phyloP scores from a whole-genome alignment of 1,139 yeast species.

The Saccharomyces hybrid region DNA sequence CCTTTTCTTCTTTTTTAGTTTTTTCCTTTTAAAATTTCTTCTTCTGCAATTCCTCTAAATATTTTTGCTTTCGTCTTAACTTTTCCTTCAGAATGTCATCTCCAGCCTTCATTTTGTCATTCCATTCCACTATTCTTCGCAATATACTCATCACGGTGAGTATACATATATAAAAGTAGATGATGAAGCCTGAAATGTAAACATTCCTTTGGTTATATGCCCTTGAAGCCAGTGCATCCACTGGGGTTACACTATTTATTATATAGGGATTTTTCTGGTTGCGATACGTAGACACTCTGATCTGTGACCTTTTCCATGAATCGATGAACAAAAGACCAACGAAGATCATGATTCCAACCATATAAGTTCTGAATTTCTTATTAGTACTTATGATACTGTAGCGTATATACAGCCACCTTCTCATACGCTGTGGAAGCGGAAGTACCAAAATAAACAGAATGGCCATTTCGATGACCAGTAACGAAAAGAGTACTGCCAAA shows the following conservation, averaged over 20 bases:
- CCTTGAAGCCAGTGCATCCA: slow-evolving; percentile 30
- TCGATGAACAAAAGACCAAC: slow-evolving; percentile 52
- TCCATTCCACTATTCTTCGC: slow-evolving; percentile 51
- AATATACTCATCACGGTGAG: slow-evolving; percentile 50
- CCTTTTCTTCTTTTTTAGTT: too few relatives aligned
- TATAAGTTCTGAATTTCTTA: slow-evolving; percentile 43
- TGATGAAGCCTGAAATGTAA: slow-evolving; percentile 62
- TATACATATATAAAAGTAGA: slow-evolving; percentile 53
- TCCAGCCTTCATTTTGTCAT: slow-evolving; percentile 32
- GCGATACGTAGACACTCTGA: slow-evolving; percentile 24
- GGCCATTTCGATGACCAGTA: slow-evolving; percentile 47
- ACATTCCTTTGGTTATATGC: slow-evolving; percentile 66
- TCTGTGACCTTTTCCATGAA: slow-evolving; percentile 43
- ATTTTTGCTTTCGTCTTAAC: neutral
- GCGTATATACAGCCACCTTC: slow-evolving; percentile 38
- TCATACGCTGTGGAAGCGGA: slow-evolving; percentile 52
- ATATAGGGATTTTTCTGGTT: slow-evolving; percentile 7
- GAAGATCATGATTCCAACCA: slow-evolving; percentile 39
- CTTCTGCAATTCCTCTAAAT: neutral
- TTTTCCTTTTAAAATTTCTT: neutral
- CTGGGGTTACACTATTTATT: slow-evolving; percentile 10
- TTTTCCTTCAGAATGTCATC: neutral
- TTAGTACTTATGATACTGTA: slow-evolving; percentile 33
- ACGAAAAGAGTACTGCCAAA: slow-evolving; percentile 32
- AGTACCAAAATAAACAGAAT: slow-evolving; percentile 45